A percentile compares a stretch with the other conserved stretches of the same genome.
Conservation (phyloP, 2,329 filamentous ascomycete genomes). For the Exophiala lecanii-corni region DNA sequence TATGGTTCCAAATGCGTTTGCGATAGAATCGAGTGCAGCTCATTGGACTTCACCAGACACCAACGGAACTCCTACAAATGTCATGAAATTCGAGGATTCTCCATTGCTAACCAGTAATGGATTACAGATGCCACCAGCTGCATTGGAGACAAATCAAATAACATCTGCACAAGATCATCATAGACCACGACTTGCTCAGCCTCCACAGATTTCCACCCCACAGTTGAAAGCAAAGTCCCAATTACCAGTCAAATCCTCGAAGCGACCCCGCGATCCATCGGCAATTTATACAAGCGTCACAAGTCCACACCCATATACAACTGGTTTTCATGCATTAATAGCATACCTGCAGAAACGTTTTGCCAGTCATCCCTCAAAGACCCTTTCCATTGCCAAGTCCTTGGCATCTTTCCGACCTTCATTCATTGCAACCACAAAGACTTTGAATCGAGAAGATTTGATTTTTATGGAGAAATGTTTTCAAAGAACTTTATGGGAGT, state of each 20-base stretch:
- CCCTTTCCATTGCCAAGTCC: constrained; percentile 77
- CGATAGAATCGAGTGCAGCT: constrained; percentile 55
- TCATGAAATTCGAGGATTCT: constrained; percentile 27
- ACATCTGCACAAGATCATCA: constrained; percentile 27
- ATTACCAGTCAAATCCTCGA: constrained; percentile 30
- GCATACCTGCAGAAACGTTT: constrained; percentile 75
- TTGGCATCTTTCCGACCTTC: constrained; percentile 86
- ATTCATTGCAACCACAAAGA: constrained; percentile 86
- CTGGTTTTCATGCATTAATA: constrained; percentile 83
- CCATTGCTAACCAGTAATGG: constrained; percentile 32
- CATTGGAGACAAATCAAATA: constrained; percentile 5
- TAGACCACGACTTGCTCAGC: constrained; percentile 30
- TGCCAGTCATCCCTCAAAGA: constrained; percentile 59
- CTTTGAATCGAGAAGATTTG: constrained; percentile 80
- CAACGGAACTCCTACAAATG: constrained; percentile 47
- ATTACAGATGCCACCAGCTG: constrained; percentile 15
- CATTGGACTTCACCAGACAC: constrained; percentile 57
- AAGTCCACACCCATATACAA: constrained; percentile 85
- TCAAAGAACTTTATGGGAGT: constrained; percentile 86
- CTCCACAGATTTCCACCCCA: constrained; percentile 39
- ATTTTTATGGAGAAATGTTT: constrained; percentile 98
- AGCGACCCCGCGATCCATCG: constrained; percentile 66
- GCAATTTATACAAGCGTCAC: constrained; percentile 84
- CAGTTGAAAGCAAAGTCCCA: constrained; percentile 37
- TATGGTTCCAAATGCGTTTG: constrained; percentile 54